Evolutionary conservation across 768 basidiomycete species (phyloP).

Genomic region (Tricholoma hemisulphureum): DNA sequence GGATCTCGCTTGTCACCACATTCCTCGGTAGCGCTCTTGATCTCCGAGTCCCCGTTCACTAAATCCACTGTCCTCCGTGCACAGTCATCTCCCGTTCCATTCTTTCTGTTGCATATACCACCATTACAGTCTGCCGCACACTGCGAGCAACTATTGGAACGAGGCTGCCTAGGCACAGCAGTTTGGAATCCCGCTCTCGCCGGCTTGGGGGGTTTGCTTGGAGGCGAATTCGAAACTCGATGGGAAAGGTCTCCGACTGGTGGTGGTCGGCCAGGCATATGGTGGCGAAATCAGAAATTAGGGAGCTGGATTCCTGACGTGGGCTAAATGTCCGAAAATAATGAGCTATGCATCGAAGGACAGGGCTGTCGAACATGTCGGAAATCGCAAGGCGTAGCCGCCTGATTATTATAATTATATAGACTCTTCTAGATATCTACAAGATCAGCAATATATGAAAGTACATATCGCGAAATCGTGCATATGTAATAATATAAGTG

Average conservation of each 20-base stretch:
- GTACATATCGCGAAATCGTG: neutral
- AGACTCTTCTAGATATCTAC: too few species aligned
- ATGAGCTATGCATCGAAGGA: too few species aligned
- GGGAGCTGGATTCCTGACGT: slow-evolving; percentile 36
- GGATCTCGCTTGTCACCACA: slow-evolving; percentile 11
- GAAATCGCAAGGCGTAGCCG: too few species aligned
- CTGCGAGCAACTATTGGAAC: slow-evolving; percentile 12
- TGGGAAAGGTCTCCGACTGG: slow-evolving; percentile 52
- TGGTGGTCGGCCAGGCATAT: slow-evolving; percentile 42
- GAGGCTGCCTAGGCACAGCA: slow-evolving; percentile 43
- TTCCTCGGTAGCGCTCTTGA: slow-evolving; percentile 66
- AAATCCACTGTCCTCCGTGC: slow-evolving; percentile 65
- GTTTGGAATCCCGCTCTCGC: slow-evolving; percentile 71
- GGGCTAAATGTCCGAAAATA: neutral
- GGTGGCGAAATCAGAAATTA: slow-evolving; percentile 41
- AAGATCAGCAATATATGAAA: too few species aligned
- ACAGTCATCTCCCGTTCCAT: slow-evolving; percentile 71
- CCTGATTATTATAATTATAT: too few species aligned
- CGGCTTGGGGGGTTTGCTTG: slow-evolving; percentile 52
- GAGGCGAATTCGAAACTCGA: slow-evolving; percentile 60
- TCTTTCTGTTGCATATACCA: slow-evolving; percentile 79
- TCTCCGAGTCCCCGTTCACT: slow-evolving; percentile 83
- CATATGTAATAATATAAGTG: neutral
- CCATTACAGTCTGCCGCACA: slow-evolving; percentile 18
- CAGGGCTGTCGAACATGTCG: too few species aligned